These are phyloP conservation scores for Chloranthus sessilifolius DNA, from an alignment of 164 flowering plant genomes.

Conservation along the genomic window DNA sequence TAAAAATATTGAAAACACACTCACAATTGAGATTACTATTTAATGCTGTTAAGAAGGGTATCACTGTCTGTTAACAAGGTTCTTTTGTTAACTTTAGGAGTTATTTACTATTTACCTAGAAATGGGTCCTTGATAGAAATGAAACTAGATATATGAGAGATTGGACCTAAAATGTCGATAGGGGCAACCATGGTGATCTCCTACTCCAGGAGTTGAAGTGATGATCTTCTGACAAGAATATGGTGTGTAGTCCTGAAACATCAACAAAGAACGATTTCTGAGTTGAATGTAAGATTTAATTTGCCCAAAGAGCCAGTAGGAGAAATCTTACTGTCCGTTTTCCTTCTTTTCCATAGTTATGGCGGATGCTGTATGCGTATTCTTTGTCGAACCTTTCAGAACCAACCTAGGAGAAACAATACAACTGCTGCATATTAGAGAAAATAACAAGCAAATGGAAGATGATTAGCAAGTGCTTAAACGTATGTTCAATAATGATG, in stretches of 20 bases:
- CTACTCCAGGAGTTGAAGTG: constrained; percentile 81
- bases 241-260: constrained; percentile 88
- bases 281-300: not conserved
- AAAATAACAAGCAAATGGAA: not conserved
- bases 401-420: constrained; percentile 56
- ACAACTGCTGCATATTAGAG: not conserved
- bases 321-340: constrained; percentile 67
- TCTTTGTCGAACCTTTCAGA: constrained; percentile 94
- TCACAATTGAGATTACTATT: no score
- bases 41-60: no score
- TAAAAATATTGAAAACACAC: no score
- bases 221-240: constrained; percentile 90
- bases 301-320: not conserved
- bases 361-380: constrained; percentile 86
- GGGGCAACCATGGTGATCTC: constrained; percentile 99
- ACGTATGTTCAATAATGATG: no score
- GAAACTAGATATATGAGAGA: constrained; percentile 1
- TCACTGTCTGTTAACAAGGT: no score
- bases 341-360: constrained; percentile 96
- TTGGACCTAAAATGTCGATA: constrained; percentile 90
- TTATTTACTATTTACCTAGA: no score
- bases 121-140: no score
- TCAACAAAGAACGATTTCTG: constrained; percentile 1
- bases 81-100: no score
- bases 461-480: no score